These are phyloP conservation scores for Peribolospora kevripleyi DNA, from an alignment of 768 basidiomycete genomes.

Conservation along the genomic window DNA sequence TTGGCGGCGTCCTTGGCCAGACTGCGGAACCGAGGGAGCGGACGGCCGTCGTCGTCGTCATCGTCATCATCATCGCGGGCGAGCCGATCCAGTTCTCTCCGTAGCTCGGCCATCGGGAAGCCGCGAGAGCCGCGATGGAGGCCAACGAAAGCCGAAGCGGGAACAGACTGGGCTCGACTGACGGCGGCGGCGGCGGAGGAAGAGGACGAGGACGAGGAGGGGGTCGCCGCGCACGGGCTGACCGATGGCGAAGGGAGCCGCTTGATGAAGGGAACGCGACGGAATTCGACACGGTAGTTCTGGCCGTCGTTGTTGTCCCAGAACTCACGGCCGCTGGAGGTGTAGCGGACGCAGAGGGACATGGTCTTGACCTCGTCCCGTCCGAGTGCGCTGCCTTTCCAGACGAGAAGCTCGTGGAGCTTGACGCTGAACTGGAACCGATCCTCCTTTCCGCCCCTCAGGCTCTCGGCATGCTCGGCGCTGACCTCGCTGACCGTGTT, in stretches of 20 bases:
- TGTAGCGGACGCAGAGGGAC: slow-evolving; percentile 42
- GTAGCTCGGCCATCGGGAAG: slow-evolving; percentile 36
- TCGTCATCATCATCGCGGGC: slow-evolving; percentile 20
- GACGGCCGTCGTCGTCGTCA: slow-evolving; percentile 4
- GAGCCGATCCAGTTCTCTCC: slow-evolving; percentile 42
- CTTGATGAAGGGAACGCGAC: background rate
- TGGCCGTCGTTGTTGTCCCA: slow-evolving; percentile 75
- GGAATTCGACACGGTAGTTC: slow-evolving; percentile 57
- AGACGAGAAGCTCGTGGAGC: slow-evolving; percentile 47
- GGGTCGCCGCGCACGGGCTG: background rate
- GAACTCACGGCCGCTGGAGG: slow-evolving; percentile 43
- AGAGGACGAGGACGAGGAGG: background rate
- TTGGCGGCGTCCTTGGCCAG: slow-evolving; percentile 3
- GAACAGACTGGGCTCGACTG: background rate
- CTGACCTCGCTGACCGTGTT: slow-evolving; percentile 85
- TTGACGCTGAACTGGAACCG: slow-evolving; percentile 51
- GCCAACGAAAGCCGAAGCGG: slow-evolving; percentile 16
- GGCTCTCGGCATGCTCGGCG: slow-evolving; percentile 36
- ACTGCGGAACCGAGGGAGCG: slow-evolving; percentile 5
- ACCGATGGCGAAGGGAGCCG: background rate
- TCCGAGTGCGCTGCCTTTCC: no score
- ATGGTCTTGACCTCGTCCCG: slow-evolving; percentile 62
- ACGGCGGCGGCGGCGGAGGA: background rate
- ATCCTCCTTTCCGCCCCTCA: slow-evolving; percentile 28
- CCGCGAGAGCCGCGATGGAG: slow-evolving; percentile 21